Percentiles rank a stretch among this genome's conserved stretches.
Conservation (phyloP, 805 yeast genomes). For the Isabelozyma gotoi region DNA sequence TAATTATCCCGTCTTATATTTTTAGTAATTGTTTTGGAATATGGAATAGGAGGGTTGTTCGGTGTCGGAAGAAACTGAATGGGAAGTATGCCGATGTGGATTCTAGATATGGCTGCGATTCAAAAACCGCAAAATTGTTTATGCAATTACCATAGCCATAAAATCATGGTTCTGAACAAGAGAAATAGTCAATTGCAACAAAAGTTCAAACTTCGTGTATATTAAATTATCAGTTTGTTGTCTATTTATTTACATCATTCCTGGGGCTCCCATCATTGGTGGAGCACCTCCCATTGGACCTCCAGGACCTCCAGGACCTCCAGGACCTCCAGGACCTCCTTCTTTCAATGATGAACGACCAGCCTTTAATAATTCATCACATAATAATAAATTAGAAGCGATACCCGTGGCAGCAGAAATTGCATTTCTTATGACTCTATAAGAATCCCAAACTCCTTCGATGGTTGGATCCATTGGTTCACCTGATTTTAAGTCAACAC, state of each 20-base stretch:
- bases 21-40: too few relatives aligned
- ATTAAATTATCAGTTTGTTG: too few relatives aligned
- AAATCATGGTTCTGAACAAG: too few relatives aligned
- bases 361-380: conserved; percentile 96
- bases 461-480: conserved; percentile 94
- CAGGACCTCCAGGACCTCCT: conserved; percentile 24
- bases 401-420: conserved; percentile 91
- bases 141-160: too few relatives aligned
- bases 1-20: too few relatives aligned
- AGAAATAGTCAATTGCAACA: too few relatives aligned
- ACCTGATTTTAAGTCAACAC: conserved; percentile 87
- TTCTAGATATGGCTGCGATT: too few relatives aligned
- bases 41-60: too few relatives aligned
- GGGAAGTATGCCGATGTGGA: too few relatives aligned
- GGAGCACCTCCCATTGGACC: conserved; percentile 18
- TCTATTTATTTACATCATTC: background rate
- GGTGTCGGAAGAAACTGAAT: too few relatives aligned
- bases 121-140: too few relatives aligned
- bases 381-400: conserved; percentile 84
- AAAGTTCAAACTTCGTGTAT: background rate
- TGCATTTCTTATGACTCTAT: conserved; percentile 90
- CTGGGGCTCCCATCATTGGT: conserved; percentile 12
- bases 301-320: conserved; percentile 17
- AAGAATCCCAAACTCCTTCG: conserved; percentile 97
- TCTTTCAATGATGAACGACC: conserved; percentile 90